A percentile compares a stretch with the other conserved stretches of the same genome.
Conservation (phyloP, 148 eudicot species). For the Tetragonia tetragonoides region DNA sequence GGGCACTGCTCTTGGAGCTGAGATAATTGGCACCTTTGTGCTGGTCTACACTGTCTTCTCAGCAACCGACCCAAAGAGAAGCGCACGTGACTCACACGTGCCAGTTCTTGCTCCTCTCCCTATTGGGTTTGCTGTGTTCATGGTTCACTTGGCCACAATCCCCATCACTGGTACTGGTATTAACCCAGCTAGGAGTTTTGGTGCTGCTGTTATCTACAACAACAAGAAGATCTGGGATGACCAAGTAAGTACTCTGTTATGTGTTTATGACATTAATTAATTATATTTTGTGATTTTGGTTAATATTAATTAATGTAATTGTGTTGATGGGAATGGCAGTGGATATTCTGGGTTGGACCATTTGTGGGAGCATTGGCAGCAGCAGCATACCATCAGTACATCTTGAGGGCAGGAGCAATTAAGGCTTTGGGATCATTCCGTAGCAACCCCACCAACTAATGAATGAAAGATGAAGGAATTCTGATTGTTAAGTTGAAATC, state of each 20-base stretch:
- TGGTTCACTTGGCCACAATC: conserved; percentile 92
- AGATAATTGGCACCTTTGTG: conserved; percentile 81
- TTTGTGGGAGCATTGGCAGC: conserved; percentile 84
- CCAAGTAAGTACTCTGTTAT: conserved; percentile 40
- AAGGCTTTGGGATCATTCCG: conserved; percentile 93
- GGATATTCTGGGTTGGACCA: conserved; percentile 98
- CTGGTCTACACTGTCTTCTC: conserved; percentile 92
- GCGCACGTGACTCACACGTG: conserved; percentile 91
- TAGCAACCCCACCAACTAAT: conserved; percentile 73
- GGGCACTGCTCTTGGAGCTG: conserved; percentile 85
- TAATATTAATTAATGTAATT: neutral
- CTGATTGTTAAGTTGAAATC: neutral
- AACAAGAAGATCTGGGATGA: conserved; percentile 69
- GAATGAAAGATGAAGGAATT: neutral
- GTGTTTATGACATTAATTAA: neutral
- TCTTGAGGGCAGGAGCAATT: conserved; percentile 80
- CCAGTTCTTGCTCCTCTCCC: conserved; percentile 92
- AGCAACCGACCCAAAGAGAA: conserved; percentile 86
- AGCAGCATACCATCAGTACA: conserved; percentile 86
- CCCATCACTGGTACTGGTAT: conserved; percentile 91
- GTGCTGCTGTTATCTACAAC: conserved; percentile 85
- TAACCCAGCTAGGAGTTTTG: conserved; percentile 93
- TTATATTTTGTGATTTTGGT: neutral
- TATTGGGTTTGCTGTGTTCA: conserved; percentile 86
- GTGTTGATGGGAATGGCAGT: conserved; percentile 32